A percentile compares a stretch with the other conserved stretches of the same genome.
These are phyloP conservation scores for Xylariaceae sp. DNA, from an alignment of 2,329 filamentous ascomycete species.

Conservation along the genomic window DNA sequence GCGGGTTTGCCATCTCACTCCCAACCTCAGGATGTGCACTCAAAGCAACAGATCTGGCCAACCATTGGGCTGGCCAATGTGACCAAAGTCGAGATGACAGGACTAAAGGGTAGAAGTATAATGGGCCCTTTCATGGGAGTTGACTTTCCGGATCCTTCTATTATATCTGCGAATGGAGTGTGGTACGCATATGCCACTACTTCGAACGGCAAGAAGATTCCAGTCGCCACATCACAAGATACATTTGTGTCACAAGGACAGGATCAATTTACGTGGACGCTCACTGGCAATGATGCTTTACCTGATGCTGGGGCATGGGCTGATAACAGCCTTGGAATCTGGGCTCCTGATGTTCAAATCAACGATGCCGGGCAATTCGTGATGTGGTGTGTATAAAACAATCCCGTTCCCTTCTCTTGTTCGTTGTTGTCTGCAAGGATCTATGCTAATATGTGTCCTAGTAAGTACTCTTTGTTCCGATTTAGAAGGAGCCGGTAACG, in stretches of 20 bases:
- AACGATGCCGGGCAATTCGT: conserved; percentile 29
- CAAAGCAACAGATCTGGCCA: conserved; percentile 4
- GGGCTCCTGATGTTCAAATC: conserved; percentile 31
- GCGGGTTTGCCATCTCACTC: neutral
- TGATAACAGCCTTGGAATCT: conserved; percentile 22
- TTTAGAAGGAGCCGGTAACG: too few species aligned
- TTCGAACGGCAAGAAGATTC: conserved; percentile 25
- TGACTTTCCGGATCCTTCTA: conserved; percentile 27
- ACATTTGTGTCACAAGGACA: conserved; percentile 2
- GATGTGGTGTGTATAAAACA: too few species aligned
- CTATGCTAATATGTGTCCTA: too few species aligned
- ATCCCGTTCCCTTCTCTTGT: too few species aligned
- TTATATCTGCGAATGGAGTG: conserved; percentile 28
- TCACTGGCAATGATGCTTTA: conserved; percentile 26
- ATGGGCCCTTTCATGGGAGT: conserved; percentile 21
- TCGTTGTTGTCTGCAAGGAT: too few species aligned
- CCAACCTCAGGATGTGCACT: neutral
- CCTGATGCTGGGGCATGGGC: conserved; percentile 28
- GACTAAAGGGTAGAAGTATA: conserved; percentile 1
- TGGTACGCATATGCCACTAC: conserved; percentile 31
- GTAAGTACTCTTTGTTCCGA: too few species aligned
- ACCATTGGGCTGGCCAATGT: conserved; percentile 24
- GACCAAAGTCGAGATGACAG: conserved; percentile 6
- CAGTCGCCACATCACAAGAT: conserved; percentile 27
- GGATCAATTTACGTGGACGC: conserved; percentile 18